Evolutionary conservation across 2,329 filamentous ascomycete species (phyloP).

Genomic region (Aspergillus neoniger): DNA sequence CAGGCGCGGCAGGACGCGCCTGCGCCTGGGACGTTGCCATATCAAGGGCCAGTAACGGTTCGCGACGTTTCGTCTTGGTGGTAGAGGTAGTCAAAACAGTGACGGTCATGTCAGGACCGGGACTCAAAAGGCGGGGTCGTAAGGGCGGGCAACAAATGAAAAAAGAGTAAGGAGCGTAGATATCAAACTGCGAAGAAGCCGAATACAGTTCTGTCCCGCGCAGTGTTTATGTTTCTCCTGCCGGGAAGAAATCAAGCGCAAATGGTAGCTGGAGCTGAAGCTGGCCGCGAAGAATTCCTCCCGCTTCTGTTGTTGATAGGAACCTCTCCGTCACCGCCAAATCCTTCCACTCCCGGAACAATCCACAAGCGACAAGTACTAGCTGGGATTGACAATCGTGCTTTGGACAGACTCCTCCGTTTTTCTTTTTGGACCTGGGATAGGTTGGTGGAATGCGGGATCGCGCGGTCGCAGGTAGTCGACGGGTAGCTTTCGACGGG

Average conservation of each 20-base stretch:
- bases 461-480: slow-evolving; percentile 13
- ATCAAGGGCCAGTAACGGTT: slow-evolving; percentile 39
- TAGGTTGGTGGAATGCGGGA: background rate
- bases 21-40: slow-evolving; percentile 44
- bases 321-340: background rate
- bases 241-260: background rate
- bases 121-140: slow-evolving; percentile 3
- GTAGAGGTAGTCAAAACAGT: slow-evolving; percentile 38
- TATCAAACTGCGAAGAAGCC: background rate
- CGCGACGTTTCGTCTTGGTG: slow-evolving; percentile 40
- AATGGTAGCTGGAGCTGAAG: background rate
- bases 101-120: slow-evolving; percentile 40
- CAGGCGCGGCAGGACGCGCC: slow-evolving; percentile 34
- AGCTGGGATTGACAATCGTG: background rate
- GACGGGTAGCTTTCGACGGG: background rate
- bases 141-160: background rate
- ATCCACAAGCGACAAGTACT: background rate
- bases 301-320: background rate
- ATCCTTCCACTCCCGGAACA: background rate
- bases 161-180: background rate
- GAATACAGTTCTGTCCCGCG: background rate
- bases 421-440: background rate
- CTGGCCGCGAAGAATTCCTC: background rate
- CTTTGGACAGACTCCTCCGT: background rate
- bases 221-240: background rate